Conservation (phyloP, 495 filamentous ascomycete species). For the Hypomontagnella submonticulosa region DNA sequence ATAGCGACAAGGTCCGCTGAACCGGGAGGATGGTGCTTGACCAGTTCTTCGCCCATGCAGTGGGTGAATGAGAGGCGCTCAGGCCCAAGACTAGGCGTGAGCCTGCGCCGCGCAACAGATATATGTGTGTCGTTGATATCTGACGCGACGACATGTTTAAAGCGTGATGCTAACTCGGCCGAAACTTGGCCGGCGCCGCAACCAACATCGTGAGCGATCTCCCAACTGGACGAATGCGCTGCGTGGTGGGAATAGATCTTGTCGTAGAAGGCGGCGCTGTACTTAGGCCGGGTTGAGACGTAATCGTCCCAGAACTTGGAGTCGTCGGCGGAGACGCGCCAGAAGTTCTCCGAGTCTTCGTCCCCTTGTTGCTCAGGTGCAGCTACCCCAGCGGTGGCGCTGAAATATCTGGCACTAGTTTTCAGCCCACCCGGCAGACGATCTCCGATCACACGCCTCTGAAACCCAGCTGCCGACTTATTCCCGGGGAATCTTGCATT, state of each 20-base stretch:
- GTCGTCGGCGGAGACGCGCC: conserved; percentile 13
- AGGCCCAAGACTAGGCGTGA: neutral
- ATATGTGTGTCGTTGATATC: conserved; percentile 40
- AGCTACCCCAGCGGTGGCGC: neutral
- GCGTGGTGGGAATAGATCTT: conserved; percentile 45
- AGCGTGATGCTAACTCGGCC: conserved; percentile 32
- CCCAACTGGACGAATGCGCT: conserved; percentile 23
- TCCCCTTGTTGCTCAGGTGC: conserved; percentile 3
- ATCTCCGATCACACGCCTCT: conserved; percentile 1
- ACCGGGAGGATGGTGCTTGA: conserved; percentile 14
- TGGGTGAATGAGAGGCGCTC: conserved; percentile 26
- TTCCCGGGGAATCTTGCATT: neutral
- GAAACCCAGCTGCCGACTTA: conserved; percentile 1
- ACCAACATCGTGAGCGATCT: conserved; percentile 47
- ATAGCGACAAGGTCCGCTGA: conserved; percentile 44
- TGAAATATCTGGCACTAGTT: conserved; percentile 2
- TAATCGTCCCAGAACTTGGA: conserved; percentile 27
- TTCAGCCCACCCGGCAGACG: neutral
- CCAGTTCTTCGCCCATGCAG: conserved; percentile 36
- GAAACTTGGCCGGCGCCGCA: conserved; percentile 45
- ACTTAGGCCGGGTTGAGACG: conserved; percentile 17
- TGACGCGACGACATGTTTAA: conserved; percentile 42
- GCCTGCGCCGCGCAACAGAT: conserved; percentile 30
- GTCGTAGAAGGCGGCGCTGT: conserved; percentile 36
- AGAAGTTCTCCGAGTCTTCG: conserved; percentile 24